Evolutionary conservation across 257 asterid species (phyloP).

Genomic region (Solanum habrochaites): DNA sequence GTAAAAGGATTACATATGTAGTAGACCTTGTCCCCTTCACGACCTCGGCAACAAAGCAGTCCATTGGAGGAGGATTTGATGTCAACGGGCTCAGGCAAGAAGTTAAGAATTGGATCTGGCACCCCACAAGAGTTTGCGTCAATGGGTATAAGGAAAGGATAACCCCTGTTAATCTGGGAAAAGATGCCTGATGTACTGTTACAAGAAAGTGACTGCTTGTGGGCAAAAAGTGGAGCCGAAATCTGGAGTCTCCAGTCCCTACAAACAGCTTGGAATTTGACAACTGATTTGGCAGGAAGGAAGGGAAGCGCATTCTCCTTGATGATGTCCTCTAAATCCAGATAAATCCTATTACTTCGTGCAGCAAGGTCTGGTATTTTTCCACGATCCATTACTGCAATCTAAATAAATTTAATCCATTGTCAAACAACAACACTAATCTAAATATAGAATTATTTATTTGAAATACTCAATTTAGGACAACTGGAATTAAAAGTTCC

Average conservation of each 20-base stretch:
- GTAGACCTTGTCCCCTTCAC: slow-evolving; percentile 14
- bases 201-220: slow-evolving; percentile 26
- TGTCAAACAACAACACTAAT: neutral
- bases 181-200: slow-evolving; percentile 20
- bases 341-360: slow-evolving; percentile 18
- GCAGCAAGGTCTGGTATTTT: slow-evolving; percentile 16
- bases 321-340: slow-evolving; percentile 35
- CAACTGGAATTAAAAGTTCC: neutral
- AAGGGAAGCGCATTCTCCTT: slow-evolving; percentile 33
- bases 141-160: slow-evolving; percentile 14
- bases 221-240: slow-evolving; percentile 38
- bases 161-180: slow-evolving; percentile 20
- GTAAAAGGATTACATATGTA: slow-evolving; percentile 44
- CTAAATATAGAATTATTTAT: neutral
- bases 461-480: neutral
- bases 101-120: slow-evolving; percentile 32
- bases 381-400: slow-evolving; percentile 32
- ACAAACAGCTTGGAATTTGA: slow-evolving; percentile 32
- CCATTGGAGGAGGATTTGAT: slow-evolving; percentile 42
- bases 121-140: slow-evolving; percentile 32
- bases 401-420: neutral
- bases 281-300: slow-evolving; percentile 47
- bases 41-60: slow-evolving; percentile 38
- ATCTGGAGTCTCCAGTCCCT: slow-evolving; percentile 47
- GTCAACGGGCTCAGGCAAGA: slow-evolving; percentile 40